Percentiles rank a stretch among this genome's conserved stretches.
phyloP scores from a whole-genome alignment of 257 asterid genomes.

The Plectranthus barbatus region DNA sequence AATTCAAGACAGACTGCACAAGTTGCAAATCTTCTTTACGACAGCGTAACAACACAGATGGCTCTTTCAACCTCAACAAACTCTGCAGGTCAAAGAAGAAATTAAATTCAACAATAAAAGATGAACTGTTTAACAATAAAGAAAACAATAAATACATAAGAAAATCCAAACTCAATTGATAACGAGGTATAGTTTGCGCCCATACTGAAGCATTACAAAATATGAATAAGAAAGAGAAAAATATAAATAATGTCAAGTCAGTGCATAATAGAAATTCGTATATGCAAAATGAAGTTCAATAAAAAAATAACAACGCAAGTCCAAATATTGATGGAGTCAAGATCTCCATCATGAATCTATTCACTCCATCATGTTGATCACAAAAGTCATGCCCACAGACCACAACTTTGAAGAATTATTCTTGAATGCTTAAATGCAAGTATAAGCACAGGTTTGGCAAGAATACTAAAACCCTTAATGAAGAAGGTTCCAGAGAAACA shows the following conservation, averaged over 20 bases:
- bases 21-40: conserved; percentile 59
- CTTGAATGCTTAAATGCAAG: not conserved
- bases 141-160: no score
- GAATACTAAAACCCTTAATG: not conserved
- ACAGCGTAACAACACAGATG: conserved; percentile 76
- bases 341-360: not conserved
- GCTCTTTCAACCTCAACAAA: conserved; percentile 93
- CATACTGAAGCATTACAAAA: not conserved
- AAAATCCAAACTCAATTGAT: not conserved
- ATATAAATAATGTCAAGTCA: not conserved
- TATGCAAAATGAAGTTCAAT: not conserved
- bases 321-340: not conserved
- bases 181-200: not conserved
- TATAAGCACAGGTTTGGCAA: not conserved
- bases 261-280: not conserved
- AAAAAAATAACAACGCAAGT: no score
- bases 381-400: not conserved
- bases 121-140: no score
- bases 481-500: not conserved
- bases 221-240: not conserved
- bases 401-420: not conserved
- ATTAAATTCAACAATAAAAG: not conserved
- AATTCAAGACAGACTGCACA: conserved; percentile 60
- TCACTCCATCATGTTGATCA: not conserved
- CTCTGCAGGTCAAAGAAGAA: conserved; percentile 43